Evolutionary conservation across 1,284 basidiomycete genomes (phyloP).

Genomic region (Ceratobasidium sp.): DNA sequence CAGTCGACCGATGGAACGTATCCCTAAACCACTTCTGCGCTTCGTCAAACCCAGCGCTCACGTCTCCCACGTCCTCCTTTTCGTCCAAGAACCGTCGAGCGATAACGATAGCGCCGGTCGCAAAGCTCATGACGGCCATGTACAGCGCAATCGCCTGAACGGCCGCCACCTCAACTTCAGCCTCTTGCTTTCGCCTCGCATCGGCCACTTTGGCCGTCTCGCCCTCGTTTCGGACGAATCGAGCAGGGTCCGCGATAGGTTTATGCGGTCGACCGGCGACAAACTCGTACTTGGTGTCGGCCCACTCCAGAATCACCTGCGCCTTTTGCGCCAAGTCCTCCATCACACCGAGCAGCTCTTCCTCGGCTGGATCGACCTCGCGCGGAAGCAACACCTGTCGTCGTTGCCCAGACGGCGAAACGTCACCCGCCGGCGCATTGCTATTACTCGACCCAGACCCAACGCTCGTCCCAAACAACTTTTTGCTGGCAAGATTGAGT

Average conservation of each 20-base stretch:
- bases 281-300: constrained; percentile 88
- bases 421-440: neutral
- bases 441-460: constrained; percentile 9
- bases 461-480: constrained; percentile 70
- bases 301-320: constrained; percentile 90
- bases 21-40: constrained; percentile 72
- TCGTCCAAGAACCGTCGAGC: constrained; percentile 58
- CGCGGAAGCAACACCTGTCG: constrained; percentile 38
- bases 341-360: constrained; percentile 73
- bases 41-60: constrained; percentile 79
- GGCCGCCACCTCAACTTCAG: constrained; percentile 69
- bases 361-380: constrained; percentile 78
- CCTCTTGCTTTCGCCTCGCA: constrained; percentile 68
- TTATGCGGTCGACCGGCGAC: constrained; percentile 79
- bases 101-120: constrained; percentile 66
- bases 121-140: constrained; percentile 90
- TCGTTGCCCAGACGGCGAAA: constrained; percentile 43
- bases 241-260: constrained; percentile 73
- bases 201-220: constrained; percentile 73
- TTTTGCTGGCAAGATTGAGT: constrained; percentile 87
- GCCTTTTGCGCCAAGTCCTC: constrained; percentile 97
- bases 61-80: constrained; percentile 62
- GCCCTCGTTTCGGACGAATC: constrained; percentile 72
- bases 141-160: constrained; percentile 89
- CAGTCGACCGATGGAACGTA: constrained; percentile 78